Evolutionary conservation across 176 grass and related monocot genomes (phyloP), one percentile per base, ranked within the genome.

Genomic region (Aegilops longissima): DNA sequence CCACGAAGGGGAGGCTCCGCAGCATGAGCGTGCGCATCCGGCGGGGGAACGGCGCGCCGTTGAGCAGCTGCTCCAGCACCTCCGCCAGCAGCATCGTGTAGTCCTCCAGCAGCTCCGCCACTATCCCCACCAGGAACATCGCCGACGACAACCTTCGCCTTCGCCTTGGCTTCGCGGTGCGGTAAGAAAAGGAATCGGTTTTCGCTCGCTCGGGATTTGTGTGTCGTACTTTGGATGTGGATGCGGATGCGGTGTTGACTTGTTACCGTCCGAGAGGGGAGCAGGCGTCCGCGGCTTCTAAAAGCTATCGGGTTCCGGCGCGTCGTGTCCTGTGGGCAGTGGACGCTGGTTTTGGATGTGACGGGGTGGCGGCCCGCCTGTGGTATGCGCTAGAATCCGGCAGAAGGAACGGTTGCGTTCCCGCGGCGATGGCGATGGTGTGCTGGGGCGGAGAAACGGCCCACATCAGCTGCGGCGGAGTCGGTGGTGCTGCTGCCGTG

Each of bases 1-100:
- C 39, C 4, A 86, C 84, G 87, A 95, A 98, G 56, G 96, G 96
- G 78, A 98, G 90, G 84, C 88, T 95, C 61, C 90, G 93, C 51
- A 95, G 90, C 90, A 98, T 98, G 89, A 95, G 89, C 78, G 93
- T 92, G 69, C 96, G 89, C 96, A 95, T 93, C 75, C 90, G 85
- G 59, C 93, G 80, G n/a, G 93, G 93, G 79, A 98, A 88, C 47
- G 93, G 96, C 66, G 85, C 91, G 52, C 84, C 88, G 91, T 23
- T 47, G 56, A 98, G 81, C 61, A 95, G 88, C 89, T 98, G 88
- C 86, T 94, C 89, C 85, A 98, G 68, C 73, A 92, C 91, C 82
- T 88, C 70, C 8, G 96, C 91, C 78, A 95, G 88, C 82, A 94
- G 78, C 85, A 68, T 80, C 56, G 96, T 98, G 91, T 98, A 98